phyloP scores from a whole-genome alignment of 2,329 filamentous ascomycete genomes.

The Calonectria honghensis region DNA sequence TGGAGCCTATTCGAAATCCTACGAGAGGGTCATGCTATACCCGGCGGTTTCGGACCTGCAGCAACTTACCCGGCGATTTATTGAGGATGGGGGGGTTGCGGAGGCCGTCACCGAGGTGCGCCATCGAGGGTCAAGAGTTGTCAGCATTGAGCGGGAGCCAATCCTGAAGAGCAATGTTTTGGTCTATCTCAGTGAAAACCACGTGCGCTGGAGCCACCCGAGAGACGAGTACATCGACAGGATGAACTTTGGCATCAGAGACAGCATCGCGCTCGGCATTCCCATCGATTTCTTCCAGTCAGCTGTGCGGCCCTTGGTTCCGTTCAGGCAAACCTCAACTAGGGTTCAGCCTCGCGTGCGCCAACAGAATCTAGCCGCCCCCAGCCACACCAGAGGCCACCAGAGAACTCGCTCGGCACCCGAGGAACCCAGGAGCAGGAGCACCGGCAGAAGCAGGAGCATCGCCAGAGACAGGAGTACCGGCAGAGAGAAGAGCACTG shows the following conservation, averaged over 20 bases:
- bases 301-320: constrained; percentile 6
- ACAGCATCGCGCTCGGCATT: constrained; percentile 4
- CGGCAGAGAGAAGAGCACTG: not conserved
- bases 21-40: constrained; percentile 10
- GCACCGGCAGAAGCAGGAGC: not conserved
- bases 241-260: constrained; percentile 19
- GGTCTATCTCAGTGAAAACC: constrained; percentile 20
- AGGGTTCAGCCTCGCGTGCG: not conserved
- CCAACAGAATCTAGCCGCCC: not conserved
- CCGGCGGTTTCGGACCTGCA: not conserved
- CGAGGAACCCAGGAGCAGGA: constrained; percentile 9
- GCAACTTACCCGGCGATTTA: not conserved
- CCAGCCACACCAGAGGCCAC: not conserved
- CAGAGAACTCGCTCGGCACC: not conserved
- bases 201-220: constrained; percentile 8
- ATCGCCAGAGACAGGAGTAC: not conserved
- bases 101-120: not conserved
- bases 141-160: not conserved
- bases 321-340: not conserved
- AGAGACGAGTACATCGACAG: constrained; percentile 13
- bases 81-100: not conserved
- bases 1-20: constrained; percentile 15
- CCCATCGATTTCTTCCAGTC: not conserved
- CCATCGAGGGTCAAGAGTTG: not conserved
- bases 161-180: not conserved